phyloP scores from a whole-genome alignment of 1,284 basidiomycete genomes.

The Neonothopanus nambi region DNA sequence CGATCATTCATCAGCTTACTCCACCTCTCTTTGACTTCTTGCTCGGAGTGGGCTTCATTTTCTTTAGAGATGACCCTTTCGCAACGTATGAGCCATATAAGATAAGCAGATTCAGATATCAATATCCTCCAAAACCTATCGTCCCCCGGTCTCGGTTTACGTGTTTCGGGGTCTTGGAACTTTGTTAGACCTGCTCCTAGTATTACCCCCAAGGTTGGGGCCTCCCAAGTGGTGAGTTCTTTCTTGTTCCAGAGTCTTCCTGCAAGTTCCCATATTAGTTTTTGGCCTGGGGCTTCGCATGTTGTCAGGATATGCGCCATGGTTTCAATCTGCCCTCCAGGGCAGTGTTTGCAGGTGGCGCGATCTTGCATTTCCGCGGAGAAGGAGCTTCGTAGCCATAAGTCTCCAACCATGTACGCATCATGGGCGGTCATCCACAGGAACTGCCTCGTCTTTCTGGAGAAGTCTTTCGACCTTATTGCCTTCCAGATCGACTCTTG shows the following conservation, averaged over 20 bases:
- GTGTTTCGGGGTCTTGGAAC: background rate
- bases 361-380: conserved; percentile 12
- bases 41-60: conserved; percentile 14
- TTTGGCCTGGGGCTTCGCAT: conserved; percentile 22
- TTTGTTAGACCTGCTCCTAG: conserved; percentile 7
- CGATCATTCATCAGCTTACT: background rate
- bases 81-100: conserved; percentile 22
- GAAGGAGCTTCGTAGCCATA: conserved; percentile 15
- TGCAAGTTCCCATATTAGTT: conserved; percentile 23
- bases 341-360: conserved; percentile 18
- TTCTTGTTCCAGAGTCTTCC: conserved; percentile 20
- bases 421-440: conserved; percentile 31
- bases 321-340: conserved; percentile 16
- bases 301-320: conserved; percentile 11
- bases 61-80: conserved; percentile 20
- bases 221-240: conserved; percentile 15
- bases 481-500: conserved; percentile 14
- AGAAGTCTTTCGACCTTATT: conserved; percentile 18
- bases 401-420: conserved; percentile 19
- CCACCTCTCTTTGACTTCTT: conserved; percentile 13
- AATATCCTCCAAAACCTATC: conserved; percentile 14
- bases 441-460: conserved; percentile 23
- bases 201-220: conserved; percentile 16
- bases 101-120: conserved; percentile 17
- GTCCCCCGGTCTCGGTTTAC: background rate